Evolutionary conservation across 257 asterid species (phyloP), one percentile per base, ranked within the genome.

Genomic region (Lavandula angustifolia): DNA sequence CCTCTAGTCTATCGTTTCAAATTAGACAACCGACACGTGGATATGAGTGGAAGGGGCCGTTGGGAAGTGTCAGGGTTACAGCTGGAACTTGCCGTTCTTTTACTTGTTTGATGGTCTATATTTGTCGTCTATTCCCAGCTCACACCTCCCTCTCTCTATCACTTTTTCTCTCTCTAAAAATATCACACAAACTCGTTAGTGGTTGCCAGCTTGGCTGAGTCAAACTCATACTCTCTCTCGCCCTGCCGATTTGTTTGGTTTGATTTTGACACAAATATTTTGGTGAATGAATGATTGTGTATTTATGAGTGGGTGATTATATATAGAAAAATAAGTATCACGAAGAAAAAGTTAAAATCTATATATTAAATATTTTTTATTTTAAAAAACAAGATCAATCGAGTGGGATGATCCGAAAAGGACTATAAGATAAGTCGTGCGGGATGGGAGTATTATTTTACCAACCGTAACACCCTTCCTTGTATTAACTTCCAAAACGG

Each of bases 401-500:
- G n/a, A n/a, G n/a, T n/a, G n/a, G n/a, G n/a, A n/a, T n/a, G n/a
- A n/a, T n/a, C n/a, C n/a, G n/a, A n/a, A n/a, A n/a, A n/a, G n/a
- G n/a, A n/a, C n/a, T n/a, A n/a, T n/a, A n/a, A n/a, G n/a, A n/a
- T n/a, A n/a, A n/a, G n/a, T n/a, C n/a, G n/a, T n/a, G n/a, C n/a
- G n/a, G n/a, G n/a, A n/a, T n/a, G n/a, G n/a, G n/a, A n/a, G n/a
- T n/a, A 22, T 59, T 50, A 61, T 70, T 69, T 58, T 40, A 72
- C 72, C 75, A 72, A 60, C 75, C 75, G 75, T 74, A 62, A 43
- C 43, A 5, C 69, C 62, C 40, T 29, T 34, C 29, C 22, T 32
- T 65, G 13, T 60, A 75, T 81, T 85, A 85, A 83, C 95, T 87
- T 87, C 95, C 88, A 83, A 87, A 87, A 83, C 83, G 94, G 88